Percentiles rank a stretch among this genome's conserved stretches.
phyloP scores from a whole-genome alignment of 2,329 filamentous ascomycete species.

The Lasiodiplodia hormozganensis region DNA sequence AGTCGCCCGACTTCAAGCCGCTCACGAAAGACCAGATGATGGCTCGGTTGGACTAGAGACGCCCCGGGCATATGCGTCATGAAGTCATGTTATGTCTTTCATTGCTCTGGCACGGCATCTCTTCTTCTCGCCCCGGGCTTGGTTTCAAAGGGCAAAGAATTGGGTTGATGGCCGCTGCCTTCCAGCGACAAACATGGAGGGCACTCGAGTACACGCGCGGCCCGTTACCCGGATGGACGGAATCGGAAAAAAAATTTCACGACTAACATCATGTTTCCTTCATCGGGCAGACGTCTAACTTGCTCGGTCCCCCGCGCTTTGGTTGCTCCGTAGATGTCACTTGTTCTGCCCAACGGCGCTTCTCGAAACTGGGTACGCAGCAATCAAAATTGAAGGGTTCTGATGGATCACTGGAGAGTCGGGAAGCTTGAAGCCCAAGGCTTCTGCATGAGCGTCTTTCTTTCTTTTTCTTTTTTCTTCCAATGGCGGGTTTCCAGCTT shows the following conservation, averaged over 20 bases:
- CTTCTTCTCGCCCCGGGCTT: constrained; percentile 38
- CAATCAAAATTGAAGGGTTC: constrained; percentile 29
- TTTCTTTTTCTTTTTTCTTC: constrained; percentile 29
- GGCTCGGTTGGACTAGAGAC: constrained; percentile 84
- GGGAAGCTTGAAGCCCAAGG: constrained; percentile 9
- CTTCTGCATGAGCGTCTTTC: constrained; percentile 32
- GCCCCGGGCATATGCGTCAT: constrained; percentile 43
- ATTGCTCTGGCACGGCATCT: constrained; percentile 45
- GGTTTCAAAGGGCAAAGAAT: constrained; percentile 26
- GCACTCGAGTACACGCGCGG: constrained; percentile 23
- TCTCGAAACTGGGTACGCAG: constrained; percentile 24
- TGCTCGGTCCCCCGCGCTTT: constrained; percentile 19
- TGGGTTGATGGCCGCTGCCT: constrained; percentile 25
- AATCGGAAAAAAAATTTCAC: constrained; percentile 27
- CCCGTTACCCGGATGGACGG: constrained; percentile 23
- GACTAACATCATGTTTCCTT: constrained; percentile 28
- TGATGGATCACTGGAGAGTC: constrained; percentile 16
- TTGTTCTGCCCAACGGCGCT: constrained; percentile 23
- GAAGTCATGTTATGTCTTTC: constrained; percentile 46
- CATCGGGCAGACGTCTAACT: constrained; percentile 26
- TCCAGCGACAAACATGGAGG: constrained; percentile 25
- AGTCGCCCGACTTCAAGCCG: constrained; percentile 79
- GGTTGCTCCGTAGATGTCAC: constrained; percentile 30
- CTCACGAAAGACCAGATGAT: constrained; percentile 96
- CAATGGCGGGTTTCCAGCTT: constrained; percentile 34